Evolutionary conservation across 176 grass and related monocot species (phyloP).

Genomic region (Triticum dicoccoides): DNA sequence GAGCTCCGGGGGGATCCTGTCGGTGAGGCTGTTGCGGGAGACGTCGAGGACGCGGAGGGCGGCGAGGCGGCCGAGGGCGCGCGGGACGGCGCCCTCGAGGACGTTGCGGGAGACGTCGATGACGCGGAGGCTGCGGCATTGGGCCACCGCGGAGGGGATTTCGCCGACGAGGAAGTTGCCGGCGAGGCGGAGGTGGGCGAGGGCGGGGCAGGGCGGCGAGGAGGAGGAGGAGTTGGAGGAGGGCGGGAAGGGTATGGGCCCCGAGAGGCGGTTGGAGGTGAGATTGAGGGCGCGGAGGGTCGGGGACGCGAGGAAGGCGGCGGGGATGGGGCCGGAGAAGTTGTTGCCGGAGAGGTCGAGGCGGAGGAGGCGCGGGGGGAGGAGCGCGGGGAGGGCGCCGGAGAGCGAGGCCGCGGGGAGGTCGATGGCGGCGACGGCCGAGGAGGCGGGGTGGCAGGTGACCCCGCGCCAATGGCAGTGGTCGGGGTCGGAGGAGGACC

Average conservation of each 20-base stretch:
- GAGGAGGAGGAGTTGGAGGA: neutral
- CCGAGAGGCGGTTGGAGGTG: slow-evolving; percentile 35
- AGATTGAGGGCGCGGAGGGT: slow-evolving; percentile 56
- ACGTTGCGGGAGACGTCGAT: slow-evolving; percentile 58
- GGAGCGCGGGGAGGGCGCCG: slow-evolving; percentile 30
- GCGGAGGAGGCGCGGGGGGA: slow-evolving; percentile 41
- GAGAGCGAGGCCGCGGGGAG: slow-evolving; percentile 35
- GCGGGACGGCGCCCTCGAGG: slow-evolving; percentile 50
- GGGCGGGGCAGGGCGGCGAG: slow-evolving; percentile 21
- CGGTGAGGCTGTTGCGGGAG: slow-evolving; percentile 70
- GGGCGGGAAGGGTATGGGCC: neutral
- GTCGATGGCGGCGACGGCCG: slow-evolving; percentile 32
- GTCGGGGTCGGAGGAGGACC: slow-evolving; percentile 25
- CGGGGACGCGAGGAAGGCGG: slow-evolving; percentile 30
- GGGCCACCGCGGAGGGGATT: slow-evolving; percentile 44
- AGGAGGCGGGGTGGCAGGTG: slow-evolving; percentile 36
- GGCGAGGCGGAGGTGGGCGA: slow-evolving; percentile 45
- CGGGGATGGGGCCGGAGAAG: slow-evolving; percentile 51
- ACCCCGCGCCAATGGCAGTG: slow-evolving; percentile 61
- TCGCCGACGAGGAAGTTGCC: slow-evolving; percentile 38
- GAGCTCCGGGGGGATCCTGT: slow-evolving; percentile 52
- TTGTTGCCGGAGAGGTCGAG: slow-evolving; percentile 58
- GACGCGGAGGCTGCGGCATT: slow-evolving; percentile 39
- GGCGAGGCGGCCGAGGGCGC: slow-evolving; percentile 30
- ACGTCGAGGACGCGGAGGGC: slow-evolving; percentile 55